A percentile compares a stretch with the other conserved stretches of the same genome.
These are phyloP conservation scores for Trichoderma arundinaceum DNA, from an alignment of 2,329 filamentous ascomycete genomes.

Conservation along the genomic window DNA sequence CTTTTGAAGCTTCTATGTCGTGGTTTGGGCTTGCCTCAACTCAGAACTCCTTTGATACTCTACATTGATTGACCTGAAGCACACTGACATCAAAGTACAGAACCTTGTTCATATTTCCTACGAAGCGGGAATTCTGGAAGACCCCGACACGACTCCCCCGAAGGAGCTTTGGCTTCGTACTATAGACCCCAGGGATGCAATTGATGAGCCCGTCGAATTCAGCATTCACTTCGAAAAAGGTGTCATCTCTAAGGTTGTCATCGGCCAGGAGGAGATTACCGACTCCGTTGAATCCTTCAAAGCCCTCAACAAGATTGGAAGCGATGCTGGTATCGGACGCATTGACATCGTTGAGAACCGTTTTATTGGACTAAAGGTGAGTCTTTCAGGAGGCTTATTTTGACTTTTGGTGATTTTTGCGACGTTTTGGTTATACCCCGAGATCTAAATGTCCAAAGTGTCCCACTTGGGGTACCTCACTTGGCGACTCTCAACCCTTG, in stretches of 20 bases:
- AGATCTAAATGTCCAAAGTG: too few relatives aligned
- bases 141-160: constrained; percentile 61
- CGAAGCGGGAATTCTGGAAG: constrained; percentile 75
- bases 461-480: too few relatives aligned
- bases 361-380: neutral
- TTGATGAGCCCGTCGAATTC: constrained; percentile 50
- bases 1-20: too few relatives aligned
- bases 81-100: neutral
- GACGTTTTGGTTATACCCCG: too few relatives aligned
- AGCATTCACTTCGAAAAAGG: constrained; percentile 68
- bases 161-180: constrained; percentile 74
- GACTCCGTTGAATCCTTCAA: constrained; percentile 57
- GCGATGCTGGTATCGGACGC: constrained; percentile 69
- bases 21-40: too few relatives aligned
- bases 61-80: too few relatives aligned
- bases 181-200: neutral
- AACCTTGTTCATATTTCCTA: constrained; percentile 53
- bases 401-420: too few relatives aligned
- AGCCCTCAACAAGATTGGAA: constrained; percentile 60
- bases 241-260: constrained; percentile 64
- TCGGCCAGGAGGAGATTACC: neutral
- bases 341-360: constrained; percentile 58
- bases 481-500: too few relatives aligned
- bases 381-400: too few relatives aligned
- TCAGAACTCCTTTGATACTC: too few relatives aligned